Base-by-base conservation (phyloP, 2,329 filamentous ascomycete genomes). In the Byssochlamys sp. region DNA sequence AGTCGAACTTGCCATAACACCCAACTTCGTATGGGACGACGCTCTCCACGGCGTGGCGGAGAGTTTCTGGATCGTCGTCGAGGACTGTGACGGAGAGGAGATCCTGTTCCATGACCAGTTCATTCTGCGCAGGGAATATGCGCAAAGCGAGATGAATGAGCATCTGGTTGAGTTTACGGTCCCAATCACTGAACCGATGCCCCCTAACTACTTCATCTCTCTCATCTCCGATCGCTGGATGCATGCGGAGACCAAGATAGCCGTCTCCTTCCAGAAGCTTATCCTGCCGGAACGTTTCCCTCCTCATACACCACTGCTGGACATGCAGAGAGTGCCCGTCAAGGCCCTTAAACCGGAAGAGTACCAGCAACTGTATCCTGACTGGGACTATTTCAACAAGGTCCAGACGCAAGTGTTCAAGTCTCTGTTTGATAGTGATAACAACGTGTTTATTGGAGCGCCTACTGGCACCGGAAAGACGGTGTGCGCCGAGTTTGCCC, bases 381-480 rank as follows among this genome's bases (percentile, higher is more conserved):
- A 87, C 29, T 95, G 90, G 85, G 82, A 85, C 57, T 85, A 89
- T 61, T 99, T 99, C 80, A 99, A 99, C 78, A 94, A 94, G 71
- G 89, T 99, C 11, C 95, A 99, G 73, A 96, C 94, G 0, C 94
- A 99, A 71, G 90, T 90, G 0, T 99, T 97, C 79, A 96, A 96
- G 69, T 91, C 91, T 1, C 78, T 99, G 0, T 97, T 90, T 71
- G 87, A 88, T 53, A 88, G 89, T 0, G 89, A 97, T 69, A 90
- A 97, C 66, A 97, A 95, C 67, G 91, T 96, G 25, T 90, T 99
- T 61, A 78, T 99, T 61, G 91, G 90, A 52, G 88, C 92, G n/a
- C 88, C 94, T 1, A 91, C 91, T 7, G 92, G 94, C 50, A 96
- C 90, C 69, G 94, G 94, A 59, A 99, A 99, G 81, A 97, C 94